Conservation (phyloP, 1,139 yeast species). For the Kodamaea sp. region DNA sequence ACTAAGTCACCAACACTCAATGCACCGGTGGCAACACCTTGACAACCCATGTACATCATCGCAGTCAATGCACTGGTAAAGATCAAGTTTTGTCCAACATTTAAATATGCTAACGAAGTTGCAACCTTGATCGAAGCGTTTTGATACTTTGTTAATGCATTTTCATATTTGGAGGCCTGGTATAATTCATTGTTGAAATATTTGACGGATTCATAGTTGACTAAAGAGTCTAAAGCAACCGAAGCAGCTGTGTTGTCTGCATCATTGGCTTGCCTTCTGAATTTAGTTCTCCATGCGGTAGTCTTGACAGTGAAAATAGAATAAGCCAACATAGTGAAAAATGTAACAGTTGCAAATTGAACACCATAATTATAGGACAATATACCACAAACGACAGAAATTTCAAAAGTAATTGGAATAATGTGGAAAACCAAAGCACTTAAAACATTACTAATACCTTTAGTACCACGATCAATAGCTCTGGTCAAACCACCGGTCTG, state of each 20-base stretch:
- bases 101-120: constrained; percentile 84
- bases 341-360: constrained; percentile 84
- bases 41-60: constrained; percentile 99
- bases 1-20: constrained; percentile 94
- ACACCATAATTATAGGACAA: constrained; percentile 88
- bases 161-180: constrained; percentile 77
- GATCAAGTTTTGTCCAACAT: constrained; percentile 88
- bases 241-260: constrained; percentile 96
- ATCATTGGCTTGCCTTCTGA: constrained; percentile 83
- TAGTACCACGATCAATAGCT: constrained; percentile 96
- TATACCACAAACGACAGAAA: constrained; percentile 88
- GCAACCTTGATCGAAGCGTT: constrained; percentile 85
- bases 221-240: constrained; percentile 89
- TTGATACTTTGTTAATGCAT: constrained; percentile 72
- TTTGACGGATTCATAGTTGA: constrained; percentile 92
- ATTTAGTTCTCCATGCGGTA: constrained; percentile 94
- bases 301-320: constrained; percentile 84
- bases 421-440: constrained; percentile 97
- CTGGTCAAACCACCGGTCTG: constrained; percentile 96
- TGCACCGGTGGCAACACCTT: constrained; percentile 78
- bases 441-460: constrained; percentile 89
- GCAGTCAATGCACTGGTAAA: constrained; percentile 90
- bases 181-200: constrained; percentile 85
- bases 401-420: constrained; percentile 88
- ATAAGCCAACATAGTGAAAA: constrained; percentile 83